Evolutionary conservation across 495 filamentous ascomycete species (phyloP).

Genomic region (Aspergillus cavernicola): DNA sequence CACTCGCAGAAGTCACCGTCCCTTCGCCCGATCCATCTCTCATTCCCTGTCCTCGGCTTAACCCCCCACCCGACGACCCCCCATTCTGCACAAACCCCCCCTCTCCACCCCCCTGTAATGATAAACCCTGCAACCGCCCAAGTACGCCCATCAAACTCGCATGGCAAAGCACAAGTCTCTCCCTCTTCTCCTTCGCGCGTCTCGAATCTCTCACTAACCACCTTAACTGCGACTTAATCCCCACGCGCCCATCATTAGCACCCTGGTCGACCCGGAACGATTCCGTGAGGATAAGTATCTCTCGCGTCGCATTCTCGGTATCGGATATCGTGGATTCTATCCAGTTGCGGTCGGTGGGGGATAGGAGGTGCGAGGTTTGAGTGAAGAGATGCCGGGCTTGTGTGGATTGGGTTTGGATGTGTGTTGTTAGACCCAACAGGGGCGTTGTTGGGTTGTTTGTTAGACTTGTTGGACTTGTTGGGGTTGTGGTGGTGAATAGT

Average conservation of each 20-base stretch:
- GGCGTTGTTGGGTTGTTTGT: not conserved
- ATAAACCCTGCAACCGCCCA: not conserved
- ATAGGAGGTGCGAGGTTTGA: not conserved
- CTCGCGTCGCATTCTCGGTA: not conserved
- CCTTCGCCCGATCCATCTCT: too few species aligned
- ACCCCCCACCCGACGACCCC: not conserved
- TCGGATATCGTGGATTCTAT: not conserved
- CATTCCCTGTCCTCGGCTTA: not conserved
- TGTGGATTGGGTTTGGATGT: not conserved
- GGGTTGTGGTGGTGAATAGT: too few species aligned
- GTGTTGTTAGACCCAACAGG: not conserved
- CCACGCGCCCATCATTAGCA: not conserved
- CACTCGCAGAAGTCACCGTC: too few species aligned
- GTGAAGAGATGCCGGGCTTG: constrained; percentile 1
- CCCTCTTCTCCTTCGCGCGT: not conserved
- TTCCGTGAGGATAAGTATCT: not conserved
- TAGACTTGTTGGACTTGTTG: too few species aligned
- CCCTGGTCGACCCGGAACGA: not conserved
- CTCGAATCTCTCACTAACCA: not conserved
- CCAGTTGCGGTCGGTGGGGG: not conserved
- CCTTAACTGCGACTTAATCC: not conserved
- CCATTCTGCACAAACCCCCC: too few species aligned
- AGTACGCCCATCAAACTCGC: not conserved
- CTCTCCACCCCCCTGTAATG: too few species aligned
- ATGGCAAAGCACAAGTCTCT: not conserved